Percentiles rank a stretch among this genome's conserved stretches.
Evolutionary conservation across 2,329 filamentous ascomycete species (phyloP).

Genomic region (Paecilomyces sp.): DNA sequence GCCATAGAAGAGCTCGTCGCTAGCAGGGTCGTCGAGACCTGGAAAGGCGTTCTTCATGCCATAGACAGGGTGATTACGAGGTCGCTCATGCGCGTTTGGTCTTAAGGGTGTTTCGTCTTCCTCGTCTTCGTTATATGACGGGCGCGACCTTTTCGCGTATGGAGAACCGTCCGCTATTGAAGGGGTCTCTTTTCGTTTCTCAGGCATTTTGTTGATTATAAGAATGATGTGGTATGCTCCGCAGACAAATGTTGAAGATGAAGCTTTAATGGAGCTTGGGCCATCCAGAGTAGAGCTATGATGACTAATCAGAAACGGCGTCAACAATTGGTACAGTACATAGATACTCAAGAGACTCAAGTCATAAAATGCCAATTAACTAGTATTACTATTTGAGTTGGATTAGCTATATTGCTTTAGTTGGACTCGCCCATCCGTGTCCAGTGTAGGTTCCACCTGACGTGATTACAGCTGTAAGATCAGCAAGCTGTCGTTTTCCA

Average conservation of each 20-base stretch:
- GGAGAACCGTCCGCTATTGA: slow-evolving; percentile 9
- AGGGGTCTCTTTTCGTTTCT: slow-evolving; percentile 24
- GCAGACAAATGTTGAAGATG: slow-evolving; percentile 2
- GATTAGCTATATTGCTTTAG: no score
- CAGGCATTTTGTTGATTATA: slow-evolving; percentile 16
- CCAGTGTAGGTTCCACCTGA: no score
- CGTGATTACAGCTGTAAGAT: no score
- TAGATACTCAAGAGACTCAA: no score
- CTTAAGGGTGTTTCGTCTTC: slow-evolving; percentile 16
- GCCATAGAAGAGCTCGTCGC: slow-evolving; percentile 58
- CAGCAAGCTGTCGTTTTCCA: no score
- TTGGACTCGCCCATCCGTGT: no score
- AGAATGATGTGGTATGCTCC: no score
- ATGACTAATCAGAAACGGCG: no score
- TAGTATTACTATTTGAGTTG: no score
- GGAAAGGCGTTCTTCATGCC: slow-evolving; percentile 68
- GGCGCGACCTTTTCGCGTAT: slow-evolving; percentile 23
- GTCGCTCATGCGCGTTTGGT: slow-evolving; percentile 25
- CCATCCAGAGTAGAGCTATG: not conserved
- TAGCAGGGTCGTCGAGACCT: slow-evolving; percentile 43
- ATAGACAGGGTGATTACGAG: slow-evolving; percentile 55
- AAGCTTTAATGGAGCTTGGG: slow-evolving; percentile 16
- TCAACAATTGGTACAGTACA: no score
- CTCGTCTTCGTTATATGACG: slow-evolving; percentile 19
- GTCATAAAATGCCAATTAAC: no score